A percentile compares a stretch with the other conserved stretches of the same genome.
These are phyloP conservation scores for Kodamaea sagamina DNA, from an alignment of 805 yeast genomes.

Conservation along the genomic window DNA sequence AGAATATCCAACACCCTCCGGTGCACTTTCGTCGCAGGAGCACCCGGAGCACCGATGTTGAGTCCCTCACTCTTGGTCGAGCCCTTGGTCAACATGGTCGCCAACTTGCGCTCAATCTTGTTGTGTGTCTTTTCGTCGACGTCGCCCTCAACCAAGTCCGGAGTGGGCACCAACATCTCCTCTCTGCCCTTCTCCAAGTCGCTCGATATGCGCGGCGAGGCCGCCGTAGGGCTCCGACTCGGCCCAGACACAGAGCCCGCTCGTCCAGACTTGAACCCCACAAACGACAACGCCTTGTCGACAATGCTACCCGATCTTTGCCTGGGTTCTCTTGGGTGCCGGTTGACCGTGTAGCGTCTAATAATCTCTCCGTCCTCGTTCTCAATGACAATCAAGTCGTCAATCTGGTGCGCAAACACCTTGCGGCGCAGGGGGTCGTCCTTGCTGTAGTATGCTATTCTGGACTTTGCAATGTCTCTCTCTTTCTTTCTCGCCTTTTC, in stretches of 20 bases:
- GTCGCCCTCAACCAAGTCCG: neutral
- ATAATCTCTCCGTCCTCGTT: slow-evolving; percentile 90
- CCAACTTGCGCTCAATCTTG: slow-evolving; percentile 21
- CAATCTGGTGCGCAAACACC: slow-evolving; percentile 76
- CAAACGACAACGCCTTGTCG: slow-evolving; percentile 52
- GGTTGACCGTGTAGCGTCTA: slow-evolving; percentile 73
- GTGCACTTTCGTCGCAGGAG: slow-evolving; percentile 3
- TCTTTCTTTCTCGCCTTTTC: slow-evolving; percentile 13
- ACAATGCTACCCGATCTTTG: slow-evolving; percentile 42
- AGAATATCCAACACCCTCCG: slow-evolving; percentile 11
- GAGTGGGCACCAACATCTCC: slow-evolving; percentile 3
- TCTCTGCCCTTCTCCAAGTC: slow-evolving; percentile 12
- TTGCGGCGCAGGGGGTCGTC: slow-evolving; percentile 34
- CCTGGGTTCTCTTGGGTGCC: slow-evolving; percentile 37
- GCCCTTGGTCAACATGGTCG: slow-evolving; percentile 14
- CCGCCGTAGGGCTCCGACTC: neutral
- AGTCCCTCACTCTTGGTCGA: slow-evolving; percentile 12
- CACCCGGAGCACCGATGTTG: slow-evolving; percentile 8
- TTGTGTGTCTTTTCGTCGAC: slow-evolving; percentile 16
- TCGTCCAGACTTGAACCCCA: slow-evolving; percentile 37
- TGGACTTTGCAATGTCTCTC: slow-evolving; percentile 2
- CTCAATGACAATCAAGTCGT: slow-evolving; percentile 77
- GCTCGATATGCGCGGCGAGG: slow-evolving; percentile 5
- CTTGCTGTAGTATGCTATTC: slow-evolving; percentile 31
- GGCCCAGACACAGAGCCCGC: neutral